Evolutionary conservation across 2,329 filamentous ascomycete species (phyloP), one percentile per base, ranked within the genome.

Genomic region (Sporothrix phasma): DNA sequence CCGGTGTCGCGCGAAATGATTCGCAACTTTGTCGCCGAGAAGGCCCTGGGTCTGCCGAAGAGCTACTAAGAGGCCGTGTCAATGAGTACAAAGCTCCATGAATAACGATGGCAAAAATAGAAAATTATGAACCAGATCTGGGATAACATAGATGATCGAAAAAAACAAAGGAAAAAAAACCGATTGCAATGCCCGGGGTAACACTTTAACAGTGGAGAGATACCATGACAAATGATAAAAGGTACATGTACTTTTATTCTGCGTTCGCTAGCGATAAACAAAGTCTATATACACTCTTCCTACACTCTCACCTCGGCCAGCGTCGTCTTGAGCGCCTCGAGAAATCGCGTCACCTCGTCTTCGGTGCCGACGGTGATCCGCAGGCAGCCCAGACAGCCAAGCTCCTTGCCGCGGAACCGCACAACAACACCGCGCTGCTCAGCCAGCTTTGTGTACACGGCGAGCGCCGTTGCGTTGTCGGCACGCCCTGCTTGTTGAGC

Each of bases 341-440:
- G 73, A 72, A 97, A 90, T 65, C 87, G 82, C 29, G 87, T 87
- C 8, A 95, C 90, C 76, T 99, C 94, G 1, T 84, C 77, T 74
- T 95, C 89, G 0, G 93, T 97, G 17, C 94, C 94, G 13, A 99
- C 85, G 0, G 94, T 99, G 69, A 97, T 90, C 63, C 94, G 84
- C 74, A 99, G 76, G 72, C 93, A 97, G 0, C 93, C 94, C 47
- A 87, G 75, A 73, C 94, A 99, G 4, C 92, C 93, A 68, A 89
- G 80, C 79, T 99, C 94, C 77, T 92, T 95, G 56, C 94, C 94
- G 70, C 94, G 82, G 76, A 97, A 99, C 62, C 94, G 81, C 3
- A 97, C 93, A 6, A 99, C 92, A 0, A 99, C 93, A 0, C 93
- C 92, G 73, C 86, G 87, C 46, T 85, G 83, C 79, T 96, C 91